A percentile compares a stretch with the other conserved stretches of the same genome.
Conservation (phyloP, 306 rosid species). For the Datisca glomerata region DNA sequence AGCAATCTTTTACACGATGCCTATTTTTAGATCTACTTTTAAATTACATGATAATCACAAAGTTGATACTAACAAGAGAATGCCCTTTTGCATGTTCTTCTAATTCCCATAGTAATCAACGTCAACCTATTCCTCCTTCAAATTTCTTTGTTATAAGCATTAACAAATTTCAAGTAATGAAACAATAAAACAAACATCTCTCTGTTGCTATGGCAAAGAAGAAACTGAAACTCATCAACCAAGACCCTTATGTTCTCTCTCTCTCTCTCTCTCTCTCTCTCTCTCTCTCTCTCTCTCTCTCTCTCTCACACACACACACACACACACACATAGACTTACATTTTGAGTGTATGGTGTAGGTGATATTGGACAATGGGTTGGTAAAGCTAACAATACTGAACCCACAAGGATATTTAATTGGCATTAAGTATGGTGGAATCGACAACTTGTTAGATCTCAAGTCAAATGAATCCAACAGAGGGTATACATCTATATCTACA, state of each 20-base stretch:
- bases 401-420: slow-evolving; percentile 23
- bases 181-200: too few relatives aligned
- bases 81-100: background rate
- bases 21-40: too few relatives aligned
- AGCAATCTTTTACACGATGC: too few relatives aligned
- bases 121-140: slow-evolving; percentile 16
- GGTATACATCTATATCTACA: too few relatives aligned
- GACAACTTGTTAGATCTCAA: slow-evolving; percentile 27
- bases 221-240: slow-evolving; percentile 18
- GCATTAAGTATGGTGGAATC: slow-evolving; percentile 24
- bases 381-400: slow-evolving; percentile 21
- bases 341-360: slow-evolving; percentile 12
- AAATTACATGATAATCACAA: too few relatives aligned
- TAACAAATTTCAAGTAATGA: too few relatives aligned
- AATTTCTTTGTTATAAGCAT: too few relatives aligned
- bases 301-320: background rate
- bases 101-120: slow-evolving; percentile 19
- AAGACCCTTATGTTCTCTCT: slow-evolving; percentile 20
- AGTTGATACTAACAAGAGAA: slow-evolving; percentile 11
- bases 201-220: slow-evolving; percentile 21
- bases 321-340: too few relatives aligned
- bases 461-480: slow-evolving; percentile 20
- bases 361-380: slow-evolving; percentile 20
- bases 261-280: background rate
- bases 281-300: background rate